phyloP scores from a whole-genome alignment of 1,284 basidiomycete genomes.

The Tylopilus orsonianus region DNA sequence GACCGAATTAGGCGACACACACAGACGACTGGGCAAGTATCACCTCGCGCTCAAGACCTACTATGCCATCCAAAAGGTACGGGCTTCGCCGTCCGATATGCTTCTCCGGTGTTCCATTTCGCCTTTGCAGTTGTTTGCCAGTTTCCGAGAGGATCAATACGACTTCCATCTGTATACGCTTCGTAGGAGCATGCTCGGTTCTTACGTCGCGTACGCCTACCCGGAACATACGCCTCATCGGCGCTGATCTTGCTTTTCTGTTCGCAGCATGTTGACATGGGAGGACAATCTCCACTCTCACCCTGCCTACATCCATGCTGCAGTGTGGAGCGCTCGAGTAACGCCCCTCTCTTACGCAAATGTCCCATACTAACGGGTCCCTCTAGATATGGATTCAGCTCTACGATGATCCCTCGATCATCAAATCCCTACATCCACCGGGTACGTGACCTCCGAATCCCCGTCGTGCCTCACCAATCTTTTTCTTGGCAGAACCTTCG shows the following conservation, averaged over 20 bases:
- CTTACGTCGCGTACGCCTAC: conserved; percentile 71
- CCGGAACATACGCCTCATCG: not conserved
- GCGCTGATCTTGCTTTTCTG: conserved; percentile 6
- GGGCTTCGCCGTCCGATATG: conserved; percentile 16
- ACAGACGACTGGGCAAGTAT: conserved; percentile 64
- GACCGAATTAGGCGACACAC: conserved; percentile 78
- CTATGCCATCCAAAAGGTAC: conserved; percentile 71
- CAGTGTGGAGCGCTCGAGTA: conserved; percentile 66
- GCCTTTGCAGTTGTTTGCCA: conserved; percentile 70
- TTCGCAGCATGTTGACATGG: conserved; percentile 71
- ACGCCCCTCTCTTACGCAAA: conserved; percentile 21
- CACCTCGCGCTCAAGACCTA: conserved; percentile 89
- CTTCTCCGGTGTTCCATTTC: conserved; percentile 4
- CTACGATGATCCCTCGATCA: conserved; percentile 73
- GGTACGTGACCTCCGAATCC: conserved; percentile 14
- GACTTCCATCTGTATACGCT: conserved; percentile 98
- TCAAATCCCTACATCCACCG: conserved; percentile 38
- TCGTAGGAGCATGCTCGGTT: conserved; percentile 84
- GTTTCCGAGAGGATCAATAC: conserved; percentile 94
- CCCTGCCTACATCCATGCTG: conserved; percentile 76
- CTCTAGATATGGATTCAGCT: conserved; percentile 72
- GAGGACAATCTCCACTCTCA: conserved; percentile 81
- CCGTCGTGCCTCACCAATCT: conserved; percentile 12
- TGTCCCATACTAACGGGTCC: conserved; percentile 16
- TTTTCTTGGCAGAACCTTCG: conserved; percentile 56